Percentiles rank a stretch among this genome's conserved stretches.
Conservation (phyloP, 257 asterid genomes). For the Jaltomata sinuosa region DNA sequence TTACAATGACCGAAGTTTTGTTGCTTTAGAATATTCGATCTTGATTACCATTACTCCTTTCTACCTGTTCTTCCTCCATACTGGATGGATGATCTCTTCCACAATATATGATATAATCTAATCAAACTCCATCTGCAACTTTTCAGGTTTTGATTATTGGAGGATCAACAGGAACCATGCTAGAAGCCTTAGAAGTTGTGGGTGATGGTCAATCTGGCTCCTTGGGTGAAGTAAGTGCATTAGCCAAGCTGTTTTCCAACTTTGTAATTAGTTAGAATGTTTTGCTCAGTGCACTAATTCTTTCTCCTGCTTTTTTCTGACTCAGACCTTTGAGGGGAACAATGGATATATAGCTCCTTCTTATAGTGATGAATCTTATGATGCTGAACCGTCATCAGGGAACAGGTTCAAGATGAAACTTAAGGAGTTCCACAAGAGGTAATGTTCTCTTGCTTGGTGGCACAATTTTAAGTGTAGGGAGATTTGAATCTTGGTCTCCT, state of each 20-base stretch:
- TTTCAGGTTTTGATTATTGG: slow-evolving; percentile 92
- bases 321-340: slow-evolving; percentile 68
- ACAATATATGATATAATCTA: background rate
- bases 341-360: slow-evolving; percentile 71
- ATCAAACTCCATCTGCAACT: background rate
- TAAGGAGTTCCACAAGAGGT: slow-evolving; percentile 84
- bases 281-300: background rate
- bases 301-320: background rate
- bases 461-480: background rate
- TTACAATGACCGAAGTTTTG: background rate
- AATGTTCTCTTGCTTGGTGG: background rate
- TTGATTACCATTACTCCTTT: background rate
- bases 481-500: background rate
- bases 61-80: background rate
- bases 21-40: background rate
- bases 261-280: background rate
- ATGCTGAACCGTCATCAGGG: slow-evolving; percentile 80
- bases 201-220: slow-evolving; percentile 70
- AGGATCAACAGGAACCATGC: slow-evolving; percentile 99
- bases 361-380: slow-evolving; percentile 45
- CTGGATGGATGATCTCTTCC: background rate
- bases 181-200: slow-evolving; percentile 86
- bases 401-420: slow-evolving; percentile 89
- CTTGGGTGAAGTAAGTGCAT: slow-evolving; percentile 63
- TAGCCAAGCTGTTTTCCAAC: background rate